Base-by-base conservation (phyloP, 2,329 filamentous ascomycete genomes). In the Fonsecaea pugnacius region DNA sequence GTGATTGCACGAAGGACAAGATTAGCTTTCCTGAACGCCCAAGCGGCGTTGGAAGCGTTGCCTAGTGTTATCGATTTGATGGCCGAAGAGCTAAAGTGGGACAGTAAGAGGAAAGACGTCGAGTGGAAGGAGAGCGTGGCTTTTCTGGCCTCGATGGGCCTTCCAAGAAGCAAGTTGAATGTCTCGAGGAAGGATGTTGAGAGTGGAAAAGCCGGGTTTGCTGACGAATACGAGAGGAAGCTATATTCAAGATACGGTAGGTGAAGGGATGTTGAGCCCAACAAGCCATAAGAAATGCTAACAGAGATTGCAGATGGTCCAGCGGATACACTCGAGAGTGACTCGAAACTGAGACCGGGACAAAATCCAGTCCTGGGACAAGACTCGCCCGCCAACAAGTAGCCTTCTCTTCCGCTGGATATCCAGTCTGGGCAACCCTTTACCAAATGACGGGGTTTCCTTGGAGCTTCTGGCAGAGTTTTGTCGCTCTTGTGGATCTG, bases 51-150 rank as follows among this genome's bases (percentile, higher is more conserved):
- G 9, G 92, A 96, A 78, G 89, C 92, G 1, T 83, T 96, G 52
- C 93, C 94, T 4, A 84, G 80, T 63, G 87, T 97, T 63, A 95
- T 97, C 73, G 92, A 97, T 75, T 85, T 96, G 65, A 96, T 97
- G 92, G 84, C 82, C 36, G 86, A 90, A 71, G 92, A 97, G 80
- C 81, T 96, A 65, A 84, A 87, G 64, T 97, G 92, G 93, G 87
- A 89, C 73, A 79, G 75, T 62, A 83, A 83, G 70, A 82, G 93
- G 68, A 90, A 91, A 78, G 89, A 93, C 4, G 72, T 83, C 16
- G 92, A 96, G 77, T 96, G 92, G 92, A 89, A 82, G 74, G 88
- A 96, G 66, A 86, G 80, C 5, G 78, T 89, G 14, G 69, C 75
- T 1, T 89, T 82, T 72, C 77, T 89, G 24, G 80, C 80, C 27